Evolutionary conservation across 192 early-diverging fungal genomes (phyloP), one percentile per base, ranked within the genome.

Genomic region (Diversispora epigaea): DNA sequence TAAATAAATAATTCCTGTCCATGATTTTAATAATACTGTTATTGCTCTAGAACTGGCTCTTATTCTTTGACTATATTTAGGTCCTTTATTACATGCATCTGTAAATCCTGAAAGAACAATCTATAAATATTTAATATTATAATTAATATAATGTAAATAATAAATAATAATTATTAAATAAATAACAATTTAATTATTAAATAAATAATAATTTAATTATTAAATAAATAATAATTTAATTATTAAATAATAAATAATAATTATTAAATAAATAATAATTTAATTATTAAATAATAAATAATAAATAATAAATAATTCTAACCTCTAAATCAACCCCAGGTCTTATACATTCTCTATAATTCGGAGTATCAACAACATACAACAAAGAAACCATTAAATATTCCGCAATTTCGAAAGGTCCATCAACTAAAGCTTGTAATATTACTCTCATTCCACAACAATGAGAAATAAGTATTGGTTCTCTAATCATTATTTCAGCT

Each of bases 321-420:
- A 89, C 88, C 84, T 93, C 93, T 0, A 95, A 79, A 68, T 95
- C 93, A 3, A 95, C 87, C 17, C 90, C 84, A 3, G 93, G 92
- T 65, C 92, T 61, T 21, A 95, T 68, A 68, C 87, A 94, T 32
- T 79, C 58, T 22, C 93, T 74, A 2, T 86, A 88, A 6, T 86
- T 77, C 12, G 92, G 88, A 41, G 82, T 84, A 79, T 95, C 93
- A 10, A 95, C 76, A 57, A 95, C 83, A 79, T 85, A 91, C 9
- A 94, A 58, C 32, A 94, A 83, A 0, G 91, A 85, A 45, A 85
- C 82, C 0, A 93, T 79, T 0, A 95, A 49, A 8, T 85, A 80
- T 44, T 89, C 85, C 3, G 83, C 71, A 55, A 95, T 79, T 57
- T 89, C 86, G 7, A 77, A 73, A 14, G 87, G 86, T 7, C 81